Base-by-base conservation (phyloP, 768 basidiomycete species). In the Lanmaoa pseudosensibilis region DNA sequence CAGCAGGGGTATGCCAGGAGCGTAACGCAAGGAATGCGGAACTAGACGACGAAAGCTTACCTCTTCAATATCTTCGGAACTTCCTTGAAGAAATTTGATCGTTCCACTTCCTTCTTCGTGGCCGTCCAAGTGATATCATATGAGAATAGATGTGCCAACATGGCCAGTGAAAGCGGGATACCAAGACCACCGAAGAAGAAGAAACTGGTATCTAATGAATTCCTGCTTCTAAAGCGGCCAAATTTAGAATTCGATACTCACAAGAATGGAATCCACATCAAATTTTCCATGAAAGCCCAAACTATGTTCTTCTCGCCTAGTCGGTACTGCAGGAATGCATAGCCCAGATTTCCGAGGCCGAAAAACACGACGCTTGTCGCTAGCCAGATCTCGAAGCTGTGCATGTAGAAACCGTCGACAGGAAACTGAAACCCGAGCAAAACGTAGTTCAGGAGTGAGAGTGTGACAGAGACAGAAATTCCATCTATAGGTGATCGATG, bases 21-120 rank as follows among this genome's bases (percentile, higher is more conserved):
- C 16, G 15, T 15, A 38, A 25, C 33, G 16, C 40, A 39, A 45
- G 39, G 21, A 44, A 50, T 30, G 53, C 15, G 45, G 48, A 44
- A 30, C 19, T 23, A 15, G 46, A 56, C 0, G 25, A 41, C 43
- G 13, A 52, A 21, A 36, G 18, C 71, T 56, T 34, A 71, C 69
- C 69, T 62, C 65, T 86, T 84, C 72, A 85, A 75, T 68, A 95
- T 92, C 58, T 79, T 83, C 5, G 93, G 93, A 23, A 94, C 84
- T 70, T 96, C 93, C 53, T 88, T 83, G 82, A 90, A 94, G 78
- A 96, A 94, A 69, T 94, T 94, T 6, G 88, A 90, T 46, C 83
- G 80, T 71, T 94, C 87, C 39, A 94, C 90, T 71, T 91, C 89
- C 81, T 93, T 94, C 63, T 82, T 79, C 7, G 84, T 86, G 33